Base-by-base conservation (phyloP, 805 yeast genomes). In the Zygotorulaspora florentina region DNA sequence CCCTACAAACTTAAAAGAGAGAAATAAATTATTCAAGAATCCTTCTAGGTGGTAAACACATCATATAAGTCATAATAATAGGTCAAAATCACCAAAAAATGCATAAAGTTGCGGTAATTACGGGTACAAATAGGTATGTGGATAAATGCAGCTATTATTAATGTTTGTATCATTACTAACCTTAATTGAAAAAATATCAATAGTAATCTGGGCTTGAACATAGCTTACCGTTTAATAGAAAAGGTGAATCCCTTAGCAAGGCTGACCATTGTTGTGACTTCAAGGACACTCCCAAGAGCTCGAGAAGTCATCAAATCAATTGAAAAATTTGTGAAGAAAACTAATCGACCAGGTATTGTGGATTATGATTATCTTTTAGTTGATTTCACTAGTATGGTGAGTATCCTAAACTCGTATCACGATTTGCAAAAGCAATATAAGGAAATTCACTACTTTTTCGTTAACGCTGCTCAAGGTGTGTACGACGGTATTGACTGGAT, bases 381-480 rank as follows among this genome's bases (percentile, higher is more conserved):
- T n/a, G 98, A 93, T 62, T 89, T 91, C 63, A 77, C 90, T 10
- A 80, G 86, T 57, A 88, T 90, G 96, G 83, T 87, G 8, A 86
- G 96, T 1, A 77, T 90, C 11, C 68, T 87, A 25, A 74, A 77
- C 23, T 96, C 95, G 0, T 78, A 79, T 45, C 75, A 83, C 54
- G 96, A 88, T 45, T 65, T 93, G 49, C 66, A 68, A 49, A 76
- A 80, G 55, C 76, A 80, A 49, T 90, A 83, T 68, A 59, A 65
- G 6, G 76, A 80, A 36, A 74, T 93, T 29, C 90, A 93, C 65
- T 88, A 83, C 61, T 65, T 90, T 50, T 87, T 86, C 59, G 75
- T 89, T 48, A 91, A 89, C 67, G 89, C 98, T 7, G 95, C 96
- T 3, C 95, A 87, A 57, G 89, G 96, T 37, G 87, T 83, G 8